Evolutionary conservation across 2,329 filamentous ascomycete genomes (phyloP).

Genomic region (Leptodontidium sp.): DNA sequence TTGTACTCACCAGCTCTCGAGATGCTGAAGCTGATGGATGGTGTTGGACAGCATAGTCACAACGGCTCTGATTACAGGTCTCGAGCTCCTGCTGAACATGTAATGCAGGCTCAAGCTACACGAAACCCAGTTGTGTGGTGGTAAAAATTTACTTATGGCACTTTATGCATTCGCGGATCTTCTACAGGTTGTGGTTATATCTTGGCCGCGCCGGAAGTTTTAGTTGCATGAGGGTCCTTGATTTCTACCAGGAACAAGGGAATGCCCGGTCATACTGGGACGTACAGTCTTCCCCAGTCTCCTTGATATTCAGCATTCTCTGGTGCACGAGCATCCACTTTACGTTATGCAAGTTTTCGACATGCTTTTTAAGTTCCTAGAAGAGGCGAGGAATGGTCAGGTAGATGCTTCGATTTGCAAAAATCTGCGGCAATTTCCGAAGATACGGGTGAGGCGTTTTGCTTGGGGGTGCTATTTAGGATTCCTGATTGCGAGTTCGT

Average conservation of each 20-base stretch:
- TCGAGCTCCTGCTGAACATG: not conserved
- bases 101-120: conserved; percentile 3
- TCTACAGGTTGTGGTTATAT: too few relatives aligned
- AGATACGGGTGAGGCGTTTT: not conserved
- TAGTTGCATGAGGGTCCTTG: too few relatives aligned
- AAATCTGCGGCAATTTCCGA: not conserved
- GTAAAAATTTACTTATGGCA: not conserved
- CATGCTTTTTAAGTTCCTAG: not conserved
- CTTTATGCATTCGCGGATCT: too few relatives aligned
- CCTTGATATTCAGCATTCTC: not conserved
- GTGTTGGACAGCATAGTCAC: conserved; percentile 30
- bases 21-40: conserved; percentile 40
- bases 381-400: not conserved
- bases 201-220: too few relatives aligned
- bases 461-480: not conserved
- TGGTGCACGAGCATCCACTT: not conserved
- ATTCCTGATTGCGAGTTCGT: not conserved
- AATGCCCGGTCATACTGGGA: too few relatives aligned
- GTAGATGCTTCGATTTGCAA: not conserved
- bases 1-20: conserved; percentile 34
- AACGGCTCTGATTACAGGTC: conserved; percentile 19
- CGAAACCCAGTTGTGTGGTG: not conserved
- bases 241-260: too few relatives aligned
- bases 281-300: too few relatives aligned
- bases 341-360: not conserved